Percentiles rank a stretch among this genome's conserved stretches.
Evolutionary conservation across 306 rosid species (phyloP).

Genomic region (Castanea crenata): DNA sequence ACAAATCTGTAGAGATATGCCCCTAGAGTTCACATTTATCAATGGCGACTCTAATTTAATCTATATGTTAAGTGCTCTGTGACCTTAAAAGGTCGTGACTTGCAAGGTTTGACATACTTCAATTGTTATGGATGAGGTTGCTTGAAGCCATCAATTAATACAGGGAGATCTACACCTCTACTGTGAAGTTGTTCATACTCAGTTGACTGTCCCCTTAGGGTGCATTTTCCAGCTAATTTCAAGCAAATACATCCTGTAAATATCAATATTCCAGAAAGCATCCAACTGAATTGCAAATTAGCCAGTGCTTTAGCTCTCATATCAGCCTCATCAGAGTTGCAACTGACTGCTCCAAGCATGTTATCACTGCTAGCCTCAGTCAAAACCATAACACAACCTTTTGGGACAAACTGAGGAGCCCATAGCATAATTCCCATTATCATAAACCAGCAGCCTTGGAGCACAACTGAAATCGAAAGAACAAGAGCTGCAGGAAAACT

Average conservation of each 20-base stretch:
- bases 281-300: constrained; percentile 92
- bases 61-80: background rate
- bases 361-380: constrained; percentile 23
- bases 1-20: no score
- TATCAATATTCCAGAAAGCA: constrained; percentile 57
- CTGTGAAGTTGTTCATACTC: constrained; percentile 75
- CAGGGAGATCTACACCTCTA: constrained; percentile 43
- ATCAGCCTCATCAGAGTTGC: constrained; percentile 59
- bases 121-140: constrained; percentile 32
- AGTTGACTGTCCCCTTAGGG: constrained; percentile 30
- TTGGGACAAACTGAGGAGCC: constrained; percentile 63
- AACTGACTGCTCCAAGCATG: constrained; percentile 62
- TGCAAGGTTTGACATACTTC: constrained; percentile 9
- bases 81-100: constrained; percentile 5
- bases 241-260: constrained; percentile 55
- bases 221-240: constrained; percentile 46
- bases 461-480: constrained; percentile 65
- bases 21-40: no score
- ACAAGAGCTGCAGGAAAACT: constrained; percentile 70
- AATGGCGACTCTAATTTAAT: background rate
- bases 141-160: constrained; percentile 45
- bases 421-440: constrained; percentile 83
- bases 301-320: constrained; percentile 78
- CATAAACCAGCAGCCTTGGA: constrained; percentile 94
- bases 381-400: constrained; percentile 53